Base-by-base conservation (phyloP, 169 alveolate species). In the Hepatocystis sp. region DNA sequence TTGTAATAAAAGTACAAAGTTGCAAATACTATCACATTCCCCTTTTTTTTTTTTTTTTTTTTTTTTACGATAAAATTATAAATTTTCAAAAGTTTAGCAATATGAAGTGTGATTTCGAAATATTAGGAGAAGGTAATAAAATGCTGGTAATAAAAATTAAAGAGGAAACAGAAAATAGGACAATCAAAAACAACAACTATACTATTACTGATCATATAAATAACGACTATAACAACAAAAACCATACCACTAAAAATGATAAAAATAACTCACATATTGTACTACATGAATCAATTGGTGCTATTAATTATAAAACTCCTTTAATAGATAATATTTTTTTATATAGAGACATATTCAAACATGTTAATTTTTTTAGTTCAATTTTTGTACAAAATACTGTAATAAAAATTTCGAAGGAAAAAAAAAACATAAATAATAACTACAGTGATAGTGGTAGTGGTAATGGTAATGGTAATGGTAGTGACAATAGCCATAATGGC, bases 81-180 rank as follows among this genome's bases (percentile, higher is more conserved):
- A n/a, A n/a, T n/a, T n/a, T n/a, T n/a, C n/a, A n/a, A n/a, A n/a
- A n/a, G n/a, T n/a, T n/a, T n/a, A 47, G 49, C 3, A 42, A 49
- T 30, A 60, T 78, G 89, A 52, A 63, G 25, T 23, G 52, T 1
- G 11, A 58, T 19, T 13, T 78, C 34, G 89, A 78, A 47, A 34
- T 78, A 15, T 23, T 78, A 5, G 89, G 89, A 15, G 89, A 78
- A 61, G 89, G 89, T 7, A 32, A 47, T 42, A 78, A 61, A 32
- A 32, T 78, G 89, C 49, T 78, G 27, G 89, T 78, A 30, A 13
- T 78, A 28, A 60, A 52, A 30, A 64, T 27, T 53, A 47, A 21
- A 4, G 66, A 52, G 11, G 66, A 53, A 19, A 40, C 5, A 55
- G 44, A 21, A 23, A 61, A n/a, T n/a, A n/a, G n/a, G n/a, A n/a